A percentile compares a stretch with the other conserved stretches of the same genome.
phyloP scores from a whole-genome alignment of 192 early-diverging fungal species.

The Funneliformis mosseae region DNA sequence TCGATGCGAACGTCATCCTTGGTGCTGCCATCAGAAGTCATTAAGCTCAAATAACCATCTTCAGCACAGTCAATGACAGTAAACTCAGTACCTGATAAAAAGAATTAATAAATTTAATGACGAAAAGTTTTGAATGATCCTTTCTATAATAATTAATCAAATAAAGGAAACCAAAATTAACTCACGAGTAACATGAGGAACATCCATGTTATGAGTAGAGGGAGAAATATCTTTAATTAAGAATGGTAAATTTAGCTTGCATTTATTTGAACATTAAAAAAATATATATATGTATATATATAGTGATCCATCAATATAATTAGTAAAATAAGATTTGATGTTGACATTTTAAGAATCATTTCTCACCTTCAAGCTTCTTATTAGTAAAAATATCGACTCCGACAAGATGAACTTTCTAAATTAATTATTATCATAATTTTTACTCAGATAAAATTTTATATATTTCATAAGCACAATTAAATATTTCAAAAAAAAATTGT shows the following conservation, averaged over 20 bases:
- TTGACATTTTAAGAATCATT: no score
- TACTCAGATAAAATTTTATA: no score
- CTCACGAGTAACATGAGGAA: constrained; percentile 87
- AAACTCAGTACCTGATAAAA: constrained; percentile 62
- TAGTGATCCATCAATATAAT: no score
- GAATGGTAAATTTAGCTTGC: no score
- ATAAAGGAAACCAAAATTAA: background rate
- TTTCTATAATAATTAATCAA: background rate
- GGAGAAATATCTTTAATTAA: constrained; percentile 83
- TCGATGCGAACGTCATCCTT: constrained; percentile 96
- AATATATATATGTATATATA: no score
- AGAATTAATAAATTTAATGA: background rate
- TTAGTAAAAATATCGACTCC: constrained; percentile 97
- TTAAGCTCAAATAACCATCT: constrained; percentile 88
- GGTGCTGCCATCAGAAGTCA: constrained; percentile 72
- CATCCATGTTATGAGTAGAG: constrained; percentile 99
- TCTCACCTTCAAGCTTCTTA: constrained; percentile 85
- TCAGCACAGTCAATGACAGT: constrained; percentile 80
- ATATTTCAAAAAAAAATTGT: background rate
- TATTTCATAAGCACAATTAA: background rate
- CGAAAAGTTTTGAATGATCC: background rate
- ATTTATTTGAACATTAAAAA: no score
- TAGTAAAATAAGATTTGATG: no score
- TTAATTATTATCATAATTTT: background rate
- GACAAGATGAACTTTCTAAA: constrained; percentile 89